These are phyloP conservation scores for Apiotrichum sp. DNA, from an alignment of 1,284 basidiomycete genomes.

Conservation along the genomic window DNA sequence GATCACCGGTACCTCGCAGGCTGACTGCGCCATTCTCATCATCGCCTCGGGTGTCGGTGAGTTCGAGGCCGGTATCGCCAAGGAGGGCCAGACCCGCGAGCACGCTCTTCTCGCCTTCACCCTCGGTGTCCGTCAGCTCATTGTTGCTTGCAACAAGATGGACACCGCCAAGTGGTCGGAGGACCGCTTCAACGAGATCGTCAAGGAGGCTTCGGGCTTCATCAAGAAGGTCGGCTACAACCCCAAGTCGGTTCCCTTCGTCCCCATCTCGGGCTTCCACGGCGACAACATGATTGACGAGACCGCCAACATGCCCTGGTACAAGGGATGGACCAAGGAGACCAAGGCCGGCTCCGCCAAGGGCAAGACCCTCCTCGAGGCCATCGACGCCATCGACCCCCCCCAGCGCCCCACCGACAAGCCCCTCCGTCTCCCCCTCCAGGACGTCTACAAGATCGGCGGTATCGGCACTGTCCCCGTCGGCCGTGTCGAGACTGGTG, in stretches of 20 bases:
- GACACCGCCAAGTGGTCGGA: conserved; percentile 74
- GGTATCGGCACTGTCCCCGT: conserved; percentile 99
- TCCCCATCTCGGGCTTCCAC: conserved; percentile 99
- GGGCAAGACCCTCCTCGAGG: conserved; percentile 99
- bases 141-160: conserved; percentile 87
- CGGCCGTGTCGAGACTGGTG: conserved; percentile 99
- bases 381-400: conserved; percentile 99
- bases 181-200: conserved; percentile 99
- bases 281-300: conserved; percentile 99
- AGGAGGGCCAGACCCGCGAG: conserved; percentile 99
- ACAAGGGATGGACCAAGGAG: conserved; percentile 98
- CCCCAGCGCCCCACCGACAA: conserved; percentile 95
- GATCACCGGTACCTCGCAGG: conserved; percentile 99
- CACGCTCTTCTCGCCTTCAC: conserved; percentile 99
- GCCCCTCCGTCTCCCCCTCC: conserved; percentile 99
- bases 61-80: conserved; percentile 99
- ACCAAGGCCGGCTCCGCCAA: conserved; percentile 85
- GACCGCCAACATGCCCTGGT: conserved; percentile 96
- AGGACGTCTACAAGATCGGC: conserved; percentile 99
- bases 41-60: conserved; percentile 99
- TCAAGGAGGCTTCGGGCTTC: conserved; percentile 98
- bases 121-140: conserved; percentile 99
- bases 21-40: conserved; percentile 99
- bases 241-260: conserved; percentile 97
- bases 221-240: conserved; percentile 99